These are phyloP conservation scores for Emergomyces orientalis DNA, from an alignment of 2,329 filamentous ascomycete species.

Conservation along the genomic window DNA sequence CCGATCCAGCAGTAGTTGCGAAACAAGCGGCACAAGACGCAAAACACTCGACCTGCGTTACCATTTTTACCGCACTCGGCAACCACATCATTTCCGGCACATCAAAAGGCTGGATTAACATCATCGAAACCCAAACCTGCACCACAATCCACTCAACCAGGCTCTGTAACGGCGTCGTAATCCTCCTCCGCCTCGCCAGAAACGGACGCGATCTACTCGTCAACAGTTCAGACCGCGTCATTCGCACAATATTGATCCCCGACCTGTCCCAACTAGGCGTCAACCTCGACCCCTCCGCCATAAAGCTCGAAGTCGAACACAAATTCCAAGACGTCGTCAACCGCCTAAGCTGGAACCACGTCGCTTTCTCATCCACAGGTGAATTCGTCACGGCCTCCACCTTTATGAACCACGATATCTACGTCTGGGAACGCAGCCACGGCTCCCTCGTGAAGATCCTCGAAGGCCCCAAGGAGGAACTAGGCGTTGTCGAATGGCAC, in stretches of 20 bases:
- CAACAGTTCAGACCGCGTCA: conserved; percentile 90
- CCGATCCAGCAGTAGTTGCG: conserved; percentile 51
- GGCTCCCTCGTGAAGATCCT: conserved; percentile 94
- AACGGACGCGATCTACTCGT: conserved; percentile 83
- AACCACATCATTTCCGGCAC: conserved; percentile 88
- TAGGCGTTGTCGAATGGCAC: conserved; percentile 96
- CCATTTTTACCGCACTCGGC: conserved; percentile 75
- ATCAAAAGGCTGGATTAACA: conserved; percentile 91
- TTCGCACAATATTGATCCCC: conserved; percentile 83
- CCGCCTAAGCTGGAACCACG: conserved; percentile 89
- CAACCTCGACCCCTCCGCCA: conserved; percentile 69
- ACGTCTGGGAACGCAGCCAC: conserved; percentile 92
- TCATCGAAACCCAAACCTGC: conserved; percentile 73
- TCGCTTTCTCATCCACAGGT: conserved; percentile 85
- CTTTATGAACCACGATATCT: conserved; percentile 97
- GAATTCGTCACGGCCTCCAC: conserved; percentile 96
- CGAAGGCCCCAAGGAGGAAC: conserved; percentile 91
- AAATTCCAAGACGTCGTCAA: conserved; percentile 99
- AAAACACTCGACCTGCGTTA: conserved; percentile 88
- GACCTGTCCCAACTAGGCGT: conserved; percentile 50
- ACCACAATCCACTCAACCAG: conserved; percentile 84
- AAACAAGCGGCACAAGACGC: conserved; percentile 87
- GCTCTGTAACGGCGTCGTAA: conserved; percentile 77
- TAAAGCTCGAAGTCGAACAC: conserved; percentile 87
- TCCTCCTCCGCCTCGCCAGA: conserved; percentile 71